Base-by-base conservation (phyloP, 108 stramenopile species). In the Asterionellopsis glacialis region DNA sequence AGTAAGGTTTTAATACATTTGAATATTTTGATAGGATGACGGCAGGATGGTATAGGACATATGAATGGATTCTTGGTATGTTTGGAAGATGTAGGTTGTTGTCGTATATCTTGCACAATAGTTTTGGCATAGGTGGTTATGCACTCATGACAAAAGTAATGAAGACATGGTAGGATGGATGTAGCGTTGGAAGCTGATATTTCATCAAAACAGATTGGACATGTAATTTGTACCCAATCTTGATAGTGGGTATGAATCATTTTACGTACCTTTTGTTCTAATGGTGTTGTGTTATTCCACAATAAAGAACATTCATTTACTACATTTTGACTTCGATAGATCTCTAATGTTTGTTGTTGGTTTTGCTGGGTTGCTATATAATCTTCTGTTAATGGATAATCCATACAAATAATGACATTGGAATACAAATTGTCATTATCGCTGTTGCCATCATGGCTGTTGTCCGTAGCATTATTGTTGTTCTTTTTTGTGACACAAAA, bases 201-300 rank as follows among this genome's bases (percentile, higher is more conserved):
- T 22, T 33, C 33, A 5, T 73, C 75, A 24, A 76, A 68, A 65
- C 77, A 78, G 63, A 78, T 74, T 44, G 77, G 77, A 70, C 77
- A 78, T 0, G 13, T 24, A 13, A 61, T 55, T 26, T 0, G 42
- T 21, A 64, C 62, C 40, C 68, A 60, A 18, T 73, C 44, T 55
- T 74, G 33, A 7, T 33, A 33, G 7, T 33, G 33, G 7, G 33
- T 33, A 33, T 33, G 33, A 33, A 33, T 33, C 5, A 33, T 33
- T 5, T 2, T 33, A 5, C 33, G 33, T 33, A 33, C 33, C 7
- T 33, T 2, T 5, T 33, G 33, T 33, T 33, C 33, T 7, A 33
- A 33, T 2, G 33, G 33, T 33, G 33, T 33, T 7, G 7, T 33
- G 33, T 33, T 33, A 7, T 2, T 33, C 2, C 2, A 33, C 33